Base-by-base conservation (phyloP, 2,329 filamentous ascomycete species). In the Paecilomyces sp. region DNA sequence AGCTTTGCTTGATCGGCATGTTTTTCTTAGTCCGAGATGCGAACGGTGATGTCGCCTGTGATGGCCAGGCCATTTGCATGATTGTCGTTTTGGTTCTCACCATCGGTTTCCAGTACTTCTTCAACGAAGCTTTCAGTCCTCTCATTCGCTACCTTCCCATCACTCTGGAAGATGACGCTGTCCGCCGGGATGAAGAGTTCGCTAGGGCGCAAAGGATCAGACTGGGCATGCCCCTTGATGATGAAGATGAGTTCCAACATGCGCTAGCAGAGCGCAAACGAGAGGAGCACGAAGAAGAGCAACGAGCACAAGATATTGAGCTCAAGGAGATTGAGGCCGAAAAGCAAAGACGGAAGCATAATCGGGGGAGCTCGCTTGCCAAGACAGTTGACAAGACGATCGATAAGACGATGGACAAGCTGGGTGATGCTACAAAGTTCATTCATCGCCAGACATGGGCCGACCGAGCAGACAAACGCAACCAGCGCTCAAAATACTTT, bases 111-210 rank as follows among this genome's bases (percentile, higher is more conserved):
- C 94, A 99, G 71, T 74, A 88, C 50, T 77, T 95, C 1, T 81
- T 97, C 57, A 96, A 96, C 72, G 79, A 81, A 58, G 89, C 92
- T 0, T 97, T 99, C 66, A 85, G 85, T 0, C 93, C 94, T 2
- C 81, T 99, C 9, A 88, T 96, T 71, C 85, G 89, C 47, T 96
- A 96, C 68, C 79, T 99, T 3, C 94, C 94, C 0, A 95, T 97
- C 64, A 97, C 93, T 0, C 86, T 97, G 58, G 94, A 99, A 72
- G 94, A 97, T 64, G 93, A 97, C 70, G 94, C 94, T 2, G 90
- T 94, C 0, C 79, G 90, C n/a, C 88, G 93, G 6, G 94, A 99
- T 66, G 86, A 93, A 68, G 90, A 89, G 47, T 99, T 97, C 70
- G 88, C 91, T 66, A 82, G 88, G 54, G 88, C 88, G 3, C 91